Conservation (phyloP, 495 filamentous ascomycete genomes). For the Immersiella caudata region DNA sequence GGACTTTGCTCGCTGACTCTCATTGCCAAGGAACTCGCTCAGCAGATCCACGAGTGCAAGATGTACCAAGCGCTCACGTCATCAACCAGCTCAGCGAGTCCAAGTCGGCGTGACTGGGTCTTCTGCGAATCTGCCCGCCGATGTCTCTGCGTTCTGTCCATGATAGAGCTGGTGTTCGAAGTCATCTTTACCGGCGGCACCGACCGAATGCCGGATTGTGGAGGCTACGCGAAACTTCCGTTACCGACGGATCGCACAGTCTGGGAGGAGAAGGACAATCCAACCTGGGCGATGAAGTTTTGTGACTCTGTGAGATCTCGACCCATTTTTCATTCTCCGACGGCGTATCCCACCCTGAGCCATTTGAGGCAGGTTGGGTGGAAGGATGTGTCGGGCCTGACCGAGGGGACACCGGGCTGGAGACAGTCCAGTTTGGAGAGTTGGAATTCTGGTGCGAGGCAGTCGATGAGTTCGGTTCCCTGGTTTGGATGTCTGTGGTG, state of each 20-base stretch:
- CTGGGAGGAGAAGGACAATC: constrained; percentile 12
- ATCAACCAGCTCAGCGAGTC: background rate
- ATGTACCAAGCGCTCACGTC: background rate
- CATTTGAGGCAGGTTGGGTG: background rate
- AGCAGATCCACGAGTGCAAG: background rate
- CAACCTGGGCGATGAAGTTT: constrained; percentile 4
- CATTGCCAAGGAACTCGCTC: background rate
- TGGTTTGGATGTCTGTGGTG: constrained; percentile 19
- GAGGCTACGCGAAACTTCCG: background rate
- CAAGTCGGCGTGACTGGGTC: constrained; percentile 10
- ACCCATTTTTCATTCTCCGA: too few species aligned
- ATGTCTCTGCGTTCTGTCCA: constrained; percentile 4
- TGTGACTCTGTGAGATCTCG: background rate
- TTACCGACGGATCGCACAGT: background rate
- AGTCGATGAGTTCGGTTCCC: constrained; percentile 14
- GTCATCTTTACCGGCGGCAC: constrained; percentile 1
- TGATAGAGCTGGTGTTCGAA: constrained; percentile 13
- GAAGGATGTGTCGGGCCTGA: background rate
- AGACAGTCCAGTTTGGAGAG: too few species aligned
- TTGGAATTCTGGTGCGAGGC: constrained; percentile 13
- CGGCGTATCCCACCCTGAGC: background rate
- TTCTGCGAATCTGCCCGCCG: constrained; percentile 6
- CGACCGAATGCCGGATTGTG: background rate
- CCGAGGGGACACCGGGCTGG: too few species aligned
- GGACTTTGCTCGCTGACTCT: too few species aligned